These are phyloP conservation scores for Salvia rosmarinus DNA, from an alignment of 257 asterid genomes.

Conservation along the genomic window DNA sequence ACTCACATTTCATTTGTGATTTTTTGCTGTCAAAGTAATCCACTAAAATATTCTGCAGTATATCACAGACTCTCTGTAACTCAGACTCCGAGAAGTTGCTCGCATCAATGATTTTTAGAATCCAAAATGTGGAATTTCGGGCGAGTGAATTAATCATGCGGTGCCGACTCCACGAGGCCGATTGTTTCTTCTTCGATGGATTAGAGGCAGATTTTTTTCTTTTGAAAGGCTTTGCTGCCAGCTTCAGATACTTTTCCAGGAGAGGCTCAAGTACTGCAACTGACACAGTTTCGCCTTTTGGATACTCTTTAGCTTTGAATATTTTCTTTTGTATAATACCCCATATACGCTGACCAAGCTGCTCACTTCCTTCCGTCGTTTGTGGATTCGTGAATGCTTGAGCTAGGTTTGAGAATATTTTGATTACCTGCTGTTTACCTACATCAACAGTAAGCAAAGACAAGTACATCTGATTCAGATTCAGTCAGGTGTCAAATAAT, in stretches of 20 bases:
- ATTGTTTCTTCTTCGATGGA: conserved; percentile 77
- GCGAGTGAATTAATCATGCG: conserved; percentile 81
- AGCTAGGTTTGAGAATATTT: conserved; percentile 73
- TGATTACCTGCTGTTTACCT: conserved; percentile 82
- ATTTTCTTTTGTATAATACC: conserved; percentile 91
- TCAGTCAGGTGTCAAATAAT: not conserved
- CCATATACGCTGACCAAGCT: conserved; percentile 93
- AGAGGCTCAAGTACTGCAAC: conserved; percentile 68
- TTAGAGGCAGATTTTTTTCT: conserved; percentile 66
- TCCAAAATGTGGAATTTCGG: conserved; percentile 82
- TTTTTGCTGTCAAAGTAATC: conserved; percentile 82
- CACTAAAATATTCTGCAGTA: conserved; percentile 54
- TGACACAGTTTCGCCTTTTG: conserved; percentile 70
- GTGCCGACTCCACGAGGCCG: conserved; percentile 72
- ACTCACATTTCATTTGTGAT: conserved; percentile 78
- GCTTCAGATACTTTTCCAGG: conserved; percentile 72
- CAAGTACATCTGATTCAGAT: not conserved
- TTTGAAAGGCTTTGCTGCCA: conserved; percentile 91
- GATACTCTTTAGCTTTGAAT: conserved; percentile 88
- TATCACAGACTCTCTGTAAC: conserved; percentile 55
- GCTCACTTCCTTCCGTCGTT: conserved; percentile 92
- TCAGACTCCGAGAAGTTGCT: conserved; percentile 61
- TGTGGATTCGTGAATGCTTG: conserved; percentile 83
- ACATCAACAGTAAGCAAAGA: conserved; percentile 34
- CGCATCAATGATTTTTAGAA: conserved; percentile 74